A percentile compares a stretch with the other conserved stretches of the same genome.
These are phyloP conservation scores for Byssoonygena ceratinophila DNA, from an alignment of 2,329 filamentous ascomycete species.

Conservation along the genomic window DNA sequence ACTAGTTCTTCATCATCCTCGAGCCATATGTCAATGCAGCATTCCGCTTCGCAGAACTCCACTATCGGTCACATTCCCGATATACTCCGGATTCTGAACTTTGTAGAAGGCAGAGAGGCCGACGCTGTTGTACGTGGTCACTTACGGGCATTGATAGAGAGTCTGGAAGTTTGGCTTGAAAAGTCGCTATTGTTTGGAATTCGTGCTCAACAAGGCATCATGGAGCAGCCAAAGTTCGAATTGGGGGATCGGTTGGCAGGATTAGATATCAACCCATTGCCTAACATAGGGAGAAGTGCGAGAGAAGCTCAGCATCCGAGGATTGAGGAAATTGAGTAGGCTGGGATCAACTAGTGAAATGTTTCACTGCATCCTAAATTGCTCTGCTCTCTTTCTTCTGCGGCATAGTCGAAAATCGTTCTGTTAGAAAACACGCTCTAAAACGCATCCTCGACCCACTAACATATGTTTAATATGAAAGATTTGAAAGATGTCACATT, in stretches of 20 bases:
- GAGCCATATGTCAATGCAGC: not conserved
- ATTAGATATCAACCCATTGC: slow-evolving; percentile 28
- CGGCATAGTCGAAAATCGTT: no score
- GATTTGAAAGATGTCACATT: no score
- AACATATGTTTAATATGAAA: no score
- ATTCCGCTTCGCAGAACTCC: not conserved
- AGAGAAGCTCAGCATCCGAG: slow-evolving; percentile 18
- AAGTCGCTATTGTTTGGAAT: slow-evolving; percentile 35
- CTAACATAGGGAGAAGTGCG: not conserved
- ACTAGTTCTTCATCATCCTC: slow-evolving; percentile 15
- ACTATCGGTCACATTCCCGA: slow-evolving; percentile 32
- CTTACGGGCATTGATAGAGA: slow-evolving; percentile 33
- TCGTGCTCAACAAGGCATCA: slow-evolving; percentile 19
- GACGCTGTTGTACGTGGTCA: slow-evolving; percentile 34
- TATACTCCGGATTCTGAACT: slow-evolving; percentile 29
- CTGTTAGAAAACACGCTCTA: no score
- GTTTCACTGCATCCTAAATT: not conserved
- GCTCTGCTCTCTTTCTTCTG: no score
- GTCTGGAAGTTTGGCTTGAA: slow-evolving; percentile 35
- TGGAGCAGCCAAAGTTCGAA: slow-evolving; percentile 22
- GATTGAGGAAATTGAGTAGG: slow-evolving; percentile 37
- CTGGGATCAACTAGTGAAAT: not conserved
- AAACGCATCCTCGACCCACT: no score
- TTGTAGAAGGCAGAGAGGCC: slow-evolving; percentile 31
- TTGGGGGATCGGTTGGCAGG: slow-evolving; percentile 33